A percentile compares a stretch with the other conserved stretches of the same genome.
These are phyloP conservation scores for Juncus inflexus DNA, from an alignment of 176 grass and related monocot genomes.

Conservation along the genomic window DNA sequence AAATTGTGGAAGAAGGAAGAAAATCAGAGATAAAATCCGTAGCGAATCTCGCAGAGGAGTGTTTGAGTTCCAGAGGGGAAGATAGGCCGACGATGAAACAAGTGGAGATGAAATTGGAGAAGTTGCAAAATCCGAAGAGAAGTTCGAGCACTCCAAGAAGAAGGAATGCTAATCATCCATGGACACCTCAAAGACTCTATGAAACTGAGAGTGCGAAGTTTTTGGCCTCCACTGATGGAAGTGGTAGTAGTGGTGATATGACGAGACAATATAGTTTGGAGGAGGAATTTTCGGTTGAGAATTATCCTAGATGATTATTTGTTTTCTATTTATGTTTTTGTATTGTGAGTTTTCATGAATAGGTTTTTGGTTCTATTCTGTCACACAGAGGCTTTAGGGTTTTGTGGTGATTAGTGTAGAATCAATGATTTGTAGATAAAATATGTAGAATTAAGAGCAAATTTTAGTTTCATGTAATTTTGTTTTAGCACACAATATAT, in stretches of 20 bases:
- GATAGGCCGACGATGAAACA: slow-evolving; percentile 16
- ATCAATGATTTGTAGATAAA: too few relatives aligned
- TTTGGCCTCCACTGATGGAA: background rate
- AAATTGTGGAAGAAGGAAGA: background rate
- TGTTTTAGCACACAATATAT: slow-evolving; percentile 1
- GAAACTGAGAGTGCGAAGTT: background rate
- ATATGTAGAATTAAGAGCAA: slow-evolving; percentile 10
- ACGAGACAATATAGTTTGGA: slow-evolving; percentile 29
- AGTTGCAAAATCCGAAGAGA: background rate
- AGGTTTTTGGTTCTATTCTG: background rate
- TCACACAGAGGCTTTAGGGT: too few relatives aligned
- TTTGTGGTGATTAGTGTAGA: too few relatives aligned
- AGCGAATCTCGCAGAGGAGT: slow-evolving; percentile 11
- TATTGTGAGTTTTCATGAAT: background rate
- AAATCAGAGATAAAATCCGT: slow-evolving; percentile 18
- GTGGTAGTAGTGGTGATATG: slow-evolving; percentile 2
- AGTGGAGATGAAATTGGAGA: slow-evolving; percentile 27
- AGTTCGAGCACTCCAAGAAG: background rate
- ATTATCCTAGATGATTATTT: slow-evolving; percentile 19
- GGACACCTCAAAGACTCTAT: slow-evolving; percentile 9
- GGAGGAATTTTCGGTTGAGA: slow-evolving; percentile 20
- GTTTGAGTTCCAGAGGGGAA: slow-evolving; percentile 21
- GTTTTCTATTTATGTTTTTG: background rate
- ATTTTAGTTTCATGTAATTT: background rate
- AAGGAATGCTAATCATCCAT: background rate